Evolutionary conservation across 371 early-diverging fungal species (phyloP).

Genomic region (Apophysomyces ossiformis): DNA sequence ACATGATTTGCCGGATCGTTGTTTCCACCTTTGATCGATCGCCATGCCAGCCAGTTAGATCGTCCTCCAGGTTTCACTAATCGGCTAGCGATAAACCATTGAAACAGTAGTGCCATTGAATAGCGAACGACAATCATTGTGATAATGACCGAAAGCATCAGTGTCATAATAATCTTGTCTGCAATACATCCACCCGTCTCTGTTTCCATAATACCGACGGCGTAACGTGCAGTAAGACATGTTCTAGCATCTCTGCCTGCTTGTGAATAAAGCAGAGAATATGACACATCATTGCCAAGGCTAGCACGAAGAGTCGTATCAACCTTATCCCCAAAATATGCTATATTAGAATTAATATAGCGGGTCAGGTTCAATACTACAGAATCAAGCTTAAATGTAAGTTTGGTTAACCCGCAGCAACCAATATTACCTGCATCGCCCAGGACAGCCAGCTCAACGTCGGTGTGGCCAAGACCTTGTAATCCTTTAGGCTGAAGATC

Average conservation of each 20-base stretch:
- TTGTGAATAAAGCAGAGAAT: slow-evolving; percentile 40
- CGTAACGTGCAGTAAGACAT: slow-evolving; percentile 50
- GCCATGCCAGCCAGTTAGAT: slow-evolving; percentile 55
- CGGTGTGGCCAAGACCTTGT: slow-evolving; percentile 22
- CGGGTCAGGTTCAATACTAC: slow-evolving; percentile 42
- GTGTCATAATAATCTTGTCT: slow-evolving; percentile 49
- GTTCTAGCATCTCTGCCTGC: slow-evolving; percentile 38
- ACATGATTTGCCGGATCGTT: slow-evolving; percentile 53
- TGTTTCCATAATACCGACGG: slow-evolving; percentile 54
- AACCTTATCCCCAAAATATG: slow-evolving; percentile 35
- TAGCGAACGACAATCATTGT: slow-evolving; percentile 57
- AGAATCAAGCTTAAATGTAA: neutral
- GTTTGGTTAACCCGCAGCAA: neutral
- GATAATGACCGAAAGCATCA: slow-evolving; percentile 51
- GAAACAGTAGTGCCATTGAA: slow-evolving; percentile 65
- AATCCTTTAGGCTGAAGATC: slow-evolving; percentile 36
- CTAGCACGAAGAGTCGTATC: slow-evolving; percentile 31
- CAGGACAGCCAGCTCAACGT: slow-evolving; percentile 36
- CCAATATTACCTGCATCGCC: slow-evolving; percentile 51
- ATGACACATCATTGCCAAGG: slow-evolving; percentile 49
- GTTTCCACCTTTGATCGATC: slow-evolving; percentile 54
- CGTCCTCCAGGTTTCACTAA: slow-evolving; percentile 56
- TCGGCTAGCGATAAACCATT: slow-evolving; percentile 56
- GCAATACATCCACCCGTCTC: slow-evolving; percentile 63
- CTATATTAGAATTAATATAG: slow-evolving; percentile 17